These are phyloP conservation scores for Ramaria rubella DNA, from an alignment of 768 basidiomycete genomes.

Conservation along the genomic window DNA sequence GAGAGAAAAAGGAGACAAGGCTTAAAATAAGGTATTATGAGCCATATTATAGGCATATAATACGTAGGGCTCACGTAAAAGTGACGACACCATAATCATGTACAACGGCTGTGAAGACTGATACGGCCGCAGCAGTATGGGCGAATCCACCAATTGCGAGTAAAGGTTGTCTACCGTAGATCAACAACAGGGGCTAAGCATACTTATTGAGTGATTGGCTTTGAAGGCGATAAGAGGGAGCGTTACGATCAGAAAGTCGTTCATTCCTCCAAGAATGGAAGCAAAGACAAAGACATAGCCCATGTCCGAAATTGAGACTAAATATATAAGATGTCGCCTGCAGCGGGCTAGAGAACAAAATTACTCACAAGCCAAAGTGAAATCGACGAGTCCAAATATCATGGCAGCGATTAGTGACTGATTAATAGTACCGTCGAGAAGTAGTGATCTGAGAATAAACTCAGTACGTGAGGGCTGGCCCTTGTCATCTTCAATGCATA, in stretches of 20 bases:
- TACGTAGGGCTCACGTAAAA: not conserved
- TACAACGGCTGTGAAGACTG: not conserved
- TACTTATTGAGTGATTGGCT: not conserved
- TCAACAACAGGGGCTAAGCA: slow-evolving; percentile 3
- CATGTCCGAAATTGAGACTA: not conserved
- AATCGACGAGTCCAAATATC: not conserved
- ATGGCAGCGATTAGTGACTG: not conserved
- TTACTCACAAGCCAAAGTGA: not conserved
- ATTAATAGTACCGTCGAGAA: not conserved
- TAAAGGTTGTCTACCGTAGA: slow-evolving; percentile 4
- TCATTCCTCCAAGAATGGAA: not conserved
- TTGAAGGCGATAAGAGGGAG: not conserved
- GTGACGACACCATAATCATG: slow-evolving; percentile 4
- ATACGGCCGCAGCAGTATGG: not conserved
- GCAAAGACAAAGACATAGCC: slow-evolving; percentile 1
- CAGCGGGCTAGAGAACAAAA: not conserved
- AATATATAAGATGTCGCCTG: not conserved
- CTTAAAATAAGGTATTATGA: not conserved
- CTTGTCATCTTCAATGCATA: not conserved
- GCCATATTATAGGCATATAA: not conserved
- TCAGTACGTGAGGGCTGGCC: not conserved
- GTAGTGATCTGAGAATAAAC: not conserved
- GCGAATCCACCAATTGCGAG: slow-evolving; percentile 3
- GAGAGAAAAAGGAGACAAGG: not conserved
- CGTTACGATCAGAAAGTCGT: slow-evolving; percentile 5